Evolutionary conservation across 192 early-diverging fungal genomes (phyloP), one percentile per base, ranked within the genome.

Genomic region (Haplosporangium gracile): DNA sequence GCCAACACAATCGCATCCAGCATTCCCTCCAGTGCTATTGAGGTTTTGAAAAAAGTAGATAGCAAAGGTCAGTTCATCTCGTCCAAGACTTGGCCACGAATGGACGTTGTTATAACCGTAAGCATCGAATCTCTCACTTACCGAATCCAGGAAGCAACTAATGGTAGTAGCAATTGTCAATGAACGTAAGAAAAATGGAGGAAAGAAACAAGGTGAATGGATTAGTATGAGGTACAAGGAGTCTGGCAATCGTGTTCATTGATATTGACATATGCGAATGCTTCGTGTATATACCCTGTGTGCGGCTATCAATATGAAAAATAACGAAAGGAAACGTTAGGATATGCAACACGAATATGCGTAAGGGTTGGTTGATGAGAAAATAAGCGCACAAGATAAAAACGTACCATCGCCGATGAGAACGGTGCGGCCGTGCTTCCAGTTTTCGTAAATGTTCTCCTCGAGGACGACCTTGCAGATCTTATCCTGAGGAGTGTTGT

Each of bases 381-480:
- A 22, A 36, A 38, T 20, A 68, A 36, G 9, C 24, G 51, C 2
- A 2, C 5, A 77, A 22, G 38, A 34, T 26, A 49, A 16, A 38
- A 34, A 49, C 29, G 68, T 74, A 81, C 80, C 81, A 77, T 82
- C 81, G 22, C 81, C 81, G 73, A 82, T 77, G 60, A 82, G 81
- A 3, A 82, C 75, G 0, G 81, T 82, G 5, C 81, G 75, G 1
- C 75, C 75, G 36, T 82, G 76, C 43, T 77, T 77, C 81, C 81
- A 82, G 43, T 70, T 82, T 38, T 82, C 75, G 43, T 29, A 76
- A 36, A 82, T 60, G 16, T 77, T 82, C 36, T 82, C 81, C 36
- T 82, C 81, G n/a, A 82, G 71, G 13, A 82, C 81, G 68, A 82
- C 81, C 63, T 82, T 82, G 81, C 57, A 77, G 32, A 82, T 72